phyloP scores from a whole-genome alignment of 2,329 filamentous ascomycete species.

The Macrophomina tecta region DNA sequence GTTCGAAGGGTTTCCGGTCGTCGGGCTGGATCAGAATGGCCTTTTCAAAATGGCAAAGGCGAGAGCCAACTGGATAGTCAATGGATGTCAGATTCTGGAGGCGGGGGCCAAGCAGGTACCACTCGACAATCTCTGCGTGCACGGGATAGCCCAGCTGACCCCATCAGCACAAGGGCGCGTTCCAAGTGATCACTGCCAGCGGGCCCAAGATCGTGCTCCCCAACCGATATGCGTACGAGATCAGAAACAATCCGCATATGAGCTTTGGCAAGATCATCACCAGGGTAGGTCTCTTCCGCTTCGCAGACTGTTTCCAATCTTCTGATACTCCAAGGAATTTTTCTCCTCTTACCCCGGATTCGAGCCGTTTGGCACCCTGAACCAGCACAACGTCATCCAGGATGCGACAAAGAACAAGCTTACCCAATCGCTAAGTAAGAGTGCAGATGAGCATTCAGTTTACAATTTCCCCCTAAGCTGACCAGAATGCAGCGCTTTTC shows the following conservation, averaged over 20 bases:
- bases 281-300: neutral
- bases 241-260: constrained; percentile 21
- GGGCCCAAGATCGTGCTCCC: constrained; percentile 20
- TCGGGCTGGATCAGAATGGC: neutral
- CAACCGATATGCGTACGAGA: constrained; percentile 16
- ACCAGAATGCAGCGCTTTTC: neutral
- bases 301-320: neutral
- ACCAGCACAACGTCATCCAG: constrained; percentile 12
- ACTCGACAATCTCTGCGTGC: neutral
- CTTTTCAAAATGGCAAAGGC: constrained; percentile 12
- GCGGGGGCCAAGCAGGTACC: constrained; percentile 1
- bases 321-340: constrained; percentile 10
- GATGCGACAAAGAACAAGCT: constrained; percentile 15
- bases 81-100: constrained; percentile 4
- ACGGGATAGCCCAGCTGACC: neutral
- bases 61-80: constrained; percentile 8
- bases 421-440: constrained; percentile 12
- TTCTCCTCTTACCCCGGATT: constrained; percentile 20
- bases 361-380: neutral
- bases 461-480: neutral
- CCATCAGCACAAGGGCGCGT: neutral
- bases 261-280: constrained; percentile 7
- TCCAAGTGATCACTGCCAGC: constrained; percentile 16
- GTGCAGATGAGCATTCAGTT: neutral
- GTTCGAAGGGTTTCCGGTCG: neutral